Percentiles rank a stretch among this genome's conserved stretches.
phyloP scores from a whole-genome alignment of 345 rosid genomes.

The Salix suchowensis region DNA sequence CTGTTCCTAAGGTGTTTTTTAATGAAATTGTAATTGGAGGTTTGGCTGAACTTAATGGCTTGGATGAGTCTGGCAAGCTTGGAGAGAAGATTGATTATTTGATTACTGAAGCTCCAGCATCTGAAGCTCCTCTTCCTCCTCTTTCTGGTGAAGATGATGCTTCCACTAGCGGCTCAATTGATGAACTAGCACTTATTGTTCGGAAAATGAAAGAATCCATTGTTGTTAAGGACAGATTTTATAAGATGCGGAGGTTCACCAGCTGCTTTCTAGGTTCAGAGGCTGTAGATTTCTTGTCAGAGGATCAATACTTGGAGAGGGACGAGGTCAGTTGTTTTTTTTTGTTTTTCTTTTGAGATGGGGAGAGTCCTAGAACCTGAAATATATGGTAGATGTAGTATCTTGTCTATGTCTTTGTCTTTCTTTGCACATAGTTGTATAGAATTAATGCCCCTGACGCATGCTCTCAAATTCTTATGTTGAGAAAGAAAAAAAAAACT shows the following conservation, averaged over 20 bases:
- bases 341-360: neutral
- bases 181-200: conserved; percentile 76
- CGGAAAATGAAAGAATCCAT: conserved; percentile 65
- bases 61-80: conserved; percentile 64
- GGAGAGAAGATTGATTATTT: conserved; percentile 60
- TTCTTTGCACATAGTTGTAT: neutral
- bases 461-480: neutral
- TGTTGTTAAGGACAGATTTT: conserved; percentile 65
- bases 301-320: conserved; percentile 67
- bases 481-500: too few species aligned
- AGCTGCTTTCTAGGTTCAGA: conserved; percentile 75
- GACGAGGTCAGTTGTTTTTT: conserved; percentile 47
- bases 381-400: neutral
- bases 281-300: conserved; percentile 65
- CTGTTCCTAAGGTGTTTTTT: conserved; percentile 70
- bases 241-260: conserved; percentile 63
- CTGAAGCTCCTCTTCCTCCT: conserved; percentile 74
- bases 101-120: conserved; percentile 48
- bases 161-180: conserved; percentile 52
- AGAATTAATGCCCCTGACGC: neutral
- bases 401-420: neutral
- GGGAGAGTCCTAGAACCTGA: neutral
- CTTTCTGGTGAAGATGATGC: conserved; percentile 86
- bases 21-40: conserved; percentile 68
- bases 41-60: conserved; percentile 46